These are phyloP conservation scores for Neoboletus brunneissimus DNA, from an alignment of 768 basidiomycete genomes.

Conservation along the genomic window DNA sequence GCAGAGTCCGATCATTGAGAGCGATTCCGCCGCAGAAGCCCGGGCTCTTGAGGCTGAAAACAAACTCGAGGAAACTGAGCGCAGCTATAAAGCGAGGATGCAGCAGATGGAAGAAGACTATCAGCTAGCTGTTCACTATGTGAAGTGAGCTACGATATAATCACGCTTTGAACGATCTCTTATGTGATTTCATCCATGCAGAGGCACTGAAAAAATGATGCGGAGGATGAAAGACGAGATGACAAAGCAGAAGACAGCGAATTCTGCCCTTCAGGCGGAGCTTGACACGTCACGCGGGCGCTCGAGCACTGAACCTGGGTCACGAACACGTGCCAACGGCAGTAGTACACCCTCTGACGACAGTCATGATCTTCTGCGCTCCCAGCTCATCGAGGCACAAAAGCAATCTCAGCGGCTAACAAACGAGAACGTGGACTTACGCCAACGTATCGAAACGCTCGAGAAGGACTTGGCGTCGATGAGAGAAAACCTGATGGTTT, in stretches of 20 bases:
- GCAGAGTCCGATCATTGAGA: slow-evolving; percentile 49
- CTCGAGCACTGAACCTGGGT: slow-evolving; percentile 50
- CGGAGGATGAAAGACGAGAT: slow-evolving; percentile 94
- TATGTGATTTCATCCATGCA: slow-evolving; percentile 32
- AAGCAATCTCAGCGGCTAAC: slow-evolving; percentile 70
- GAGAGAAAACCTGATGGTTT: slow-evolving; percentile 64
- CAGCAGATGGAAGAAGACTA: slow-evolving; percentile 94
- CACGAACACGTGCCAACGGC: slow-evolving; percentile 62
- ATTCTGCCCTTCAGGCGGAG: slow-evolving; percentile 79
- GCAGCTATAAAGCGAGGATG: slow-evolving; percentile 73
- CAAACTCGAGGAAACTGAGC: slow-evolving; percentile 76
- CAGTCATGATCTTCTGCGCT: slow-evolving; percentile 56
- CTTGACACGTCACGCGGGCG: slow-evolving; percentile 68
- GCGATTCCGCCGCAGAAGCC: slow-evolving; percentile 37
- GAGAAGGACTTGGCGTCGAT: slow-evolving; percentile 73
- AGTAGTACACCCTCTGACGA: slow-evolving; percentile 82
- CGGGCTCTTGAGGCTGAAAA: slow-evolving; percentile 69
- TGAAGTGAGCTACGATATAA: slow-evolving; percentile 65
- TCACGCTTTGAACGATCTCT: slow-evolving; percentile 10
- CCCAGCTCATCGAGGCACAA: slow-evolving; percentile 74
- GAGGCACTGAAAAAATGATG: slow-evolving; percentile 98
- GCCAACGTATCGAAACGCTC: slow-evolving; percentile 65
- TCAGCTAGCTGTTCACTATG: slow-evolving; percentile 94
- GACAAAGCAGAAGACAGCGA: slow-evolving; percentile 82
- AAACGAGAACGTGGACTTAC: slow-evolving; percentile 74